Base-by-base conservation (phyloP, 1,284 basidiomycete species). In the Thecaphora thlaspeos region DNA sequence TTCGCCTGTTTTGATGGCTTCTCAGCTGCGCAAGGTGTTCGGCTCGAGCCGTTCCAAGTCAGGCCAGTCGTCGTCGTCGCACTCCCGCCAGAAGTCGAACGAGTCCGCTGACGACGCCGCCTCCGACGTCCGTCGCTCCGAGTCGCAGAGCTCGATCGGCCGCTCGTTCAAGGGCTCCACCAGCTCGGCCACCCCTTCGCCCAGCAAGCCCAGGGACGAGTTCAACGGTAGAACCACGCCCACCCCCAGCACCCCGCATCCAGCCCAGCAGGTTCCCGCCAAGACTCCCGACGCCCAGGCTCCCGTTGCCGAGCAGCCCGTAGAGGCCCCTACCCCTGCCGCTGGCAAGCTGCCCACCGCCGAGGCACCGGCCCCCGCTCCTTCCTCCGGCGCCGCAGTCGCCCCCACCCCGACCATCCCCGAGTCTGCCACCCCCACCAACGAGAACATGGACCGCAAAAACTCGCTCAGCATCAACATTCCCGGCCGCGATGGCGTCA, bases 11-110 rank as follows among this genome's bases (percentile, higher is more conserved):
- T n/a, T n/a, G n/a, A 28, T 65, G 62, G 62, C 62, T 39, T 65
- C 62, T 40, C 55, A 55, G 23, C 46, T 65, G 30, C 57, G 58
- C 24, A 61, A 65, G 58, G 62, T 65, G 45, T 65, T 65, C 54
- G 62, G 62, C 58, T 65, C 58, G 4, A 36, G 55, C 52, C 62
- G 62, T 51, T 50, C 62, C 23, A 65, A 65, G 52, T 58, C n/a
- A n/a, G n/a, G n/a, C n/a, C n/a, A n/a, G n/a, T n/a, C 61, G 40
- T 54, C 54, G 36, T 51, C 51, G 41, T 61, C 60, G 3, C 36
- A 43, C 22, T 49, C 62, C 4, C 48, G 43, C 23, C 57, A 60
- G 21, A 40, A 23, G 39, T 40, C 39, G 10, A 40, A 4, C 39
- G 39, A 23, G 10, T 19, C n/a, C 17, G 17, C 9, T 7, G 22